phyloP scores from a whole-genome alignment of 768 basidiomycete genomes.

The Kwoniella europaea region DNA sequence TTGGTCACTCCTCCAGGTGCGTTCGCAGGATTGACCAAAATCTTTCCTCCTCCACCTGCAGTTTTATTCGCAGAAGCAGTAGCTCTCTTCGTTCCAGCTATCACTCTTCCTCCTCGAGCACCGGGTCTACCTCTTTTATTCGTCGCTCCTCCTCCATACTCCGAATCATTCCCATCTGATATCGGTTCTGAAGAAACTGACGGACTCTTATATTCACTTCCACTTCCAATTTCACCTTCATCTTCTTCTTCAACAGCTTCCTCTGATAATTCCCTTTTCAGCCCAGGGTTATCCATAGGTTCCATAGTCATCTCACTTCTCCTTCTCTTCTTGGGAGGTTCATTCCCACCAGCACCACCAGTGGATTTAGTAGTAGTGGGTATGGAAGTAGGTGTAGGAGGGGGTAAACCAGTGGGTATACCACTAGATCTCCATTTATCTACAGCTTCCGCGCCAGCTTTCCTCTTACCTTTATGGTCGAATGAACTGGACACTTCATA shows the following conservation, averaged over 20 bases:
- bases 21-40: constrained; percentile 9
- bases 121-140: constrained; percentile 13
- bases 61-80: constrained; percentile 1
- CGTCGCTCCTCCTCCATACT: constrained; percentile 15
- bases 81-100: constrained; percentile 3
- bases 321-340: constrained; percentile 33
- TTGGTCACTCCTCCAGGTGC: constrained; percentile 27
- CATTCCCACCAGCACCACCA: background rate
- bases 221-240: constrained; percentile 4
- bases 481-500: background rate
- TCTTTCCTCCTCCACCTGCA: background rate
- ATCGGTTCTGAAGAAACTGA: constrained; percentile 11
- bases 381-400: constrained; percentile 2
- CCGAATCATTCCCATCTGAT: constrained; percentile 24
- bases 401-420: constrained; percentile 33
- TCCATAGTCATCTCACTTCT: constrained; percentile 33
- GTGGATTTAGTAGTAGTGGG: background rate
- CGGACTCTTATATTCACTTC: constrained; percentile 14
- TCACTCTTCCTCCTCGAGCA: constrained; percentile 1
- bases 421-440: constrained; percentile 49
- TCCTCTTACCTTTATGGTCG: constrained; percentile 49
- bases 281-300: constrained; percentile 29
- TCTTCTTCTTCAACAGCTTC: constrained; percentile 9
- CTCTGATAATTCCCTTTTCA: constrained; percentile 10
- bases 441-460: constrained; percentile 50